Conservation (phyloP, 2,329 filamentous ascomycete species). For the Ascosphaera pollenicola region DNA sequence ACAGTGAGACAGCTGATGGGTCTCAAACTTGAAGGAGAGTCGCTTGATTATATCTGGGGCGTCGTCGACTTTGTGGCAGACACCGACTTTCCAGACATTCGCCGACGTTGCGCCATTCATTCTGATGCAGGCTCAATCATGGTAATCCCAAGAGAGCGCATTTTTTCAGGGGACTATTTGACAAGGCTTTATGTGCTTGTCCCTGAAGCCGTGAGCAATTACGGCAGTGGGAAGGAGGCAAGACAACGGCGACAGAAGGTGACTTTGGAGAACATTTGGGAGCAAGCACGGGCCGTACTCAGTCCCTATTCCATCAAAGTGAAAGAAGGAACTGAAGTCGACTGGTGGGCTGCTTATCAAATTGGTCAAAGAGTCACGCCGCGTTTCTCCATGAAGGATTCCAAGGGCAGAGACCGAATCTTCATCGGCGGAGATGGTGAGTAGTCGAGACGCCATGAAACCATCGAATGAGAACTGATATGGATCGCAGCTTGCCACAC, state of each 20-base stretch:
- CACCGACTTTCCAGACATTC: conserved; percentile 58
- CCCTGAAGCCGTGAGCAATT: conserved; percentile 10
- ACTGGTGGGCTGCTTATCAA: conserved; percentile 59
- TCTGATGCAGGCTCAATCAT: conserved; percentile 54
- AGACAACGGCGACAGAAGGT: conserved; percentile 41
- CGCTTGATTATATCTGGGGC: conserved; percentile 50
- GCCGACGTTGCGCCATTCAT: conserved; percentile 59
- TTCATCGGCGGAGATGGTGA: conserved; percentile 47
- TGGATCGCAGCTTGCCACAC: conserved; percentile 34
- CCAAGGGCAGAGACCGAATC: conserved; percentile 46
- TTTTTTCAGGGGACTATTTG: conserved; percentile 39
- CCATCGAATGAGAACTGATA: neutral
- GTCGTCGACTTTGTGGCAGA: conserved; percentile 53
- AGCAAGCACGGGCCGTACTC: conserved; percentile 41
- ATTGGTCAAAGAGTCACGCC: conserved; percentile 43
- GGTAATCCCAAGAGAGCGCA: conserved; percentile 51
- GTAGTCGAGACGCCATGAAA: conserved; percentile 1
- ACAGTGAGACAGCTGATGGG: conserved; percentile 35
- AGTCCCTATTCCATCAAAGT: conserved; percentile 45
- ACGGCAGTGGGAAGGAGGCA: conserved; percentile 35
- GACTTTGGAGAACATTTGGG: conserved; percentile 40
- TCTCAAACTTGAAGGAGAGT: conserved; percentile 38
- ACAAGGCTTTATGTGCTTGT: conserved; percentile 41
- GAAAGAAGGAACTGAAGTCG: conserved; percentile 30
- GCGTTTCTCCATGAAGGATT: conserved; percentile 31